Percentiles rank a stretch among this genome's conserved stretches.
These are phyloP conservation scores for Senna tora DNA, from an alignment of 306 rosid genomes.

Conservation along the genomic window DNA sequence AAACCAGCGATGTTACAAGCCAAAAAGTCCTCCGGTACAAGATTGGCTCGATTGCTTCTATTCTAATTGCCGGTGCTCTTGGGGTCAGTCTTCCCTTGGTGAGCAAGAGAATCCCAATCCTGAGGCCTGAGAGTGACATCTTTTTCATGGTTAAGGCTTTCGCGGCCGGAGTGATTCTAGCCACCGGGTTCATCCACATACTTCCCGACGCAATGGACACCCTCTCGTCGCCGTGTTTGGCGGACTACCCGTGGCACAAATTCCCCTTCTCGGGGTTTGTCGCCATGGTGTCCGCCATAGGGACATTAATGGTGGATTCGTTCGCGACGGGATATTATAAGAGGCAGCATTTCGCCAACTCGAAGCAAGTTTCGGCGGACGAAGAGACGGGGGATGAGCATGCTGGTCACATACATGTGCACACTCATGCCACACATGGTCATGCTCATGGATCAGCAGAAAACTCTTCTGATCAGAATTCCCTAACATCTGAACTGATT, in stretches of 20 bases:
- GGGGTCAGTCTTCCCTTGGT: slow-evolving; percentile 68
- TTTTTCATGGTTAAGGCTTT: slow-evolving; percentile 77
- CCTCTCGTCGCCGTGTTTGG: slow-evolving; percentile 60
- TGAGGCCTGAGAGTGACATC: slow-evolving; percentile 53
- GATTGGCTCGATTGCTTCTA: slow-evolving; percentile 61
- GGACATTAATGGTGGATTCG: slow-evolving; percentile 68
- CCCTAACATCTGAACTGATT: slow-evolving; percentile 43
- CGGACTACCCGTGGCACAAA: slow-evolving; percentile 57
- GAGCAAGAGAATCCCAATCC: slow-evolving; percentile 56
- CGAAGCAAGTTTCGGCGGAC: slow-evolving; percentile 51
- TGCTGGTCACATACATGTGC: slow-evolving; percentile 84
- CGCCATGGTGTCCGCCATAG: slow-evolving; percentile 67
- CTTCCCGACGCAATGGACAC: slow-evolving; percentile 66
- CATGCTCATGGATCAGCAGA: slow-evolving; percentile 80
- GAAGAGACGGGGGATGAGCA: slow-evolving; percentile 60
- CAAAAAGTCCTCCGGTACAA: slow-evolving; percentile 50
- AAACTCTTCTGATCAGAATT: slow-evolving; percentile 30
- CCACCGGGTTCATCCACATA: slow-evolving; percentile 75
- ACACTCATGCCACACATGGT: slow-evolving; percentile 93
- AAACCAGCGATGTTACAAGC: slow-evolving; percentile 20
- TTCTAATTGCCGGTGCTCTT: slow-evolving; percentile 65
- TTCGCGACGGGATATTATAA: slow-evolving; percentile 65
- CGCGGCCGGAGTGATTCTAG: slow-evolving; percentile 74
- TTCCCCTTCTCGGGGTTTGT: slow-evolving; percentile 68
- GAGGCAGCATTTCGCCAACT: slow-evolving; percentile 47